A percentile compares a stretch with the other conserved stretches of the same genome.
These are phyloP conservation scores for Pyricularia pennisetigena DNA, from an alignment of 2,329 filamentous ascomycete species.

Conservation along the genomic window DNA sequence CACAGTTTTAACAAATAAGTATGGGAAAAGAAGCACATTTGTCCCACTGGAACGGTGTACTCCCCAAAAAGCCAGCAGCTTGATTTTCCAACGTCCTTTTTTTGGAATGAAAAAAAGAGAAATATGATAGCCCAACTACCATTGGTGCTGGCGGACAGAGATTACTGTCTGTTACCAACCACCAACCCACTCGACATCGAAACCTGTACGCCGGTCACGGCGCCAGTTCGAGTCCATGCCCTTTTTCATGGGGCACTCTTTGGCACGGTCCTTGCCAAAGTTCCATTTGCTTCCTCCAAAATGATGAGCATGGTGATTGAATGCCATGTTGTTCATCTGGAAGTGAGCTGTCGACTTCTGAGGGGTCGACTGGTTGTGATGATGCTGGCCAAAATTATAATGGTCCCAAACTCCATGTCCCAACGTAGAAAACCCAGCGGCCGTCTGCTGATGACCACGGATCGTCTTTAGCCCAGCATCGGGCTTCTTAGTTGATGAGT, in stretches of 20 bases:
- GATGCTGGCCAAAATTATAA: constrained; percentile 18
- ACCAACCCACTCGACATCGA: constrained; percentile 91
- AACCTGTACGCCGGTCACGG: constrained; percentile 53
- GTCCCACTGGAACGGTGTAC: constrained; percentile 10
- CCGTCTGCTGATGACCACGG: constrained; percentile 11
- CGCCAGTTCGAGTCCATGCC: constrained; percentile 52
- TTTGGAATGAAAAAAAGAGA: constrained; percentile 1
- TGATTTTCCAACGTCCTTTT: constrained; percentile 4
- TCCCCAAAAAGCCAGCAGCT: constrained; percentile 12
- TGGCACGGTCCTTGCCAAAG: constrained; percentile 34
- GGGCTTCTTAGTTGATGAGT: constrained; percentile 37
- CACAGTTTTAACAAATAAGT: constrained; percentile 10
- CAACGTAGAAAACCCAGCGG: constrained; percentile 36
- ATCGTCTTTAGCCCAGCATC: constrained; percentile 21
- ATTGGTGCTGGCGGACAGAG: constrained; percentile 35
- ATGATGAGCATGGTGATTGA: constrained; percentile 14
- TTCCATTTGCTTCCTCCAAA: constrained; percentile 22
- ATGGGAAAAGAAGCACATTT: constrained; percentile 13
- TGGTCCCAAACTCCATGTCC: constrained; percentile 39
- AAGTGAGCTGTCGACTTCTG: constrained; percentile 5
- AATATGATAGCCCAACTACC: constrained; percentile 43
- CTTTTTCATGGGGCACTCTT: constrained; percentile 47
- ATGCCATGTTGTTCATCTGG: constrained; percentile 12
- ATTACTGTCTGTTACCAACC: constrained; percentile 55
- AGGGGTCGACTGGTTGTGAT: constrained; percentile 2